Percentiles rank a stretch among this genome's conserved stretches.
Conservation (phyloP, 2,329 filamentous ascomycete species). For the Fusarium metavorans region DNA sequence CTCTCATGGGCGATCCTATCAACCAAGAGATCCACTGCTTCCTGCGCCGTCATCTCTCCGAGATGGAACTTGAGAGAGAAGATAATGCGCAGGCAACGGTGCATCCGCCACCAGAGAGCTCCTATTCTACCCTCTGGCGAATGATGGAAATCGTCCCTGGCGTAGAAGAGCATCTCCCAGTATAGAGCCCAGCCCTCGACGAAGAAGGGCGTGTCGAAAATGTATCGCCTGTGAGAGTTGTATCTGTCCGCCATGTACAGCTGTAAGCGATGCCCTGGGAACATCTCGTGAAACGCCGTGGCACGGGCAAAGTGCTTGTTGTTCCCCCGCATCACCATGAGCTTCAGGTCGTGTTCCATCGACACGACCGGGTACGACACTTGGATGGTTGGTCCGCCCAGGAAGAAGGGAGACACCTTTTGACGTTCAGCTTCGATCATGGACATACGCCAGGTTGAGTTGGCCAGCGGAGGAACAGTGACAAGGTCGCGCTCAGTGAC, state of each 20-base stretch:
- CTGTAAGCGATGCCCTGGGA: slow-evolving; percentile 22
- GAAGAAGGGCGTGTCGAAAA: slow-evolving; percentile 29
- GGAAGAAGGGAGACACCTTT: slow-evolving; percentile 26
- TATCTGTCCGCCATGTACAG: slow-evolving; percentile 35
- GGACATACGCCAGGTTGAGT: slow-evolving; percentile 35
- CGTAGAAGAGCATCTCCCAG: slow-evolving; percentile 36
- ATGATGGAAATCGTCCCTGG: slow-evolving; percentile 23
- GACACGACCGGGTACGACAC: slow-evolving; percentile 25
- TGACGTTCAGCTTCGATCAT: slow-evolving; percentile 32
- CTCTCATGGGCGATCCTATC: slow-evolving; percentile 22
- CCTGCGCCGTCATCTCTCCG: slow-evolving; percentile 32
- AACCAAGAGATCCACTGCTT: slow-evolving; percentile 24
- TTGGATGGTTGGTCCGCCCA: slow-evolving; percentile 21
- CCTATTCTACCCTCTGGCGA: slow-evolving; percentile 28
- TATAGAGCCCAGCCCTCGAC: slow-evolving; percentile 34
- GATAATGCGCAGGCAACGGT: slow-evolving; percentile 22
- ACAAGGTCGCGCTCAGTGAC: slow-evolving; percentile 32
- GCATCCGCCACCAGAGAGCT: slow-evolving; percentile 36
- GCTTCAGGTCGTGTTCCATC: slow-evolving; percentile 31
- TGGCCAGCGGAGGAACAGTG: slow-evolving; percentile 16
- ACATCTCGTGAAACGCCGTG: slow-evolving; percentile 31
- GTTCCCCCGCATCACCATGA: slow-evolving; percentile 35
- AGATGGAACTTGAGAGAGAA: slow-evolving; percentile 29
- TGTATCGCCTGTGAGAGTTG: slow-evolving; percentile 26
- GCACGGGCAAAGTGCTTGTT: slow-evolving; percentile 30